Evolutionary conservation across 305 asterid genomes (phyloP).

Genomic region (Fraxinus paxiana): DNA sequence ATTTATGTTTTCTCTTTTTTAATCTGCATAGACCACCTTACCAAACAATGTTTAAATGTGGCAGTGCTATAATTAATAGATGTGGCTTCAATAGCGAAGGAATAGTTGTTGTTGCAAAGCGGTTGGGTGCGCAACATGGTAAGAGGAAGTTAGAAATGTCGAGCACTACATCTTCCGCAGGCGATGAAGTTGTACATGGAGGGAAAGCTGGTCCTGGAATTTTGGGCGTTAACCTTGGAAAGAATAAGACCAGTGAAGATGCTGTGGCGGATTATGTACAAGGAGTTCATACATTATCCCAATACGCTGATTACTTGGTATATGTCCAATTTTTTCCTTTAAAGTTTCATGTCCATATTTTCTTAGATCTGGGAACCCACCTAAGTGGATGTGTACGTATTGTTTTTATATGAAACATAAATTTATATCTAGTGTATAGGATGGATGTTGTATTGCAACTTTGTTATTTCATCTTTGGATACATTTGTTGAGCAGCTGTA

Average conservation of each 20-base stretch:
- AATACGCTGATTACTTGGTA: conserved; percentile 98
- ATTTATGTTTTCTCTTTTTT: background rate
- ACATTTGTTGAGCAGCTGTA: conserved; percentile 9
- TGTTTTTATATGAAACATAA: background rate
- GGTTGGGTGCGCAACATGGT: conserved; percentile 95
- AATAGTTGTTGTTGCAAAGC: conserved; percentile 88
- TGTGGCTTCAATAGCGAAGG: conserved; percentile 99
- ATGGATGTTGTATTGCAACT: background rate
- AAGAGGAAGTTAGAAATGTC: conserved; percentile 78
- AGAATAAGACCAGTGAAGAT: conserved; percentile 92
- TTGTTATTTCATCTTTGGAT: background rate
- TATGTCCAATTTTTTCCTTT: background rate
- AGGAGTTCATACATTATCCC: conserved; percentile 97
- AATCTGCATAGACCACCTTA: background rate
- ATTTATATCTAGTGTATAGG: background rate
- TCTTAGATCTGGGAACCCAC: background rate
- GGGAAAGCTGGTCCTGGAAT: conserved; percentile 99
- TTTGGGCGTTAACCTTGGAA: conserved; percentile 95
- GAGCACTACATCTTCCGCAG: conserved; percentile 54
- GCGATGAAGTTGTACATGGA: conserved; percentile 75
- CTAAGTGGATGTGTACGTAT: background rate
- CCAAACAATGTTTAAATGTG: conserved; percentile 9
- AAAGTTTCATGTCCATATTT: background rate
- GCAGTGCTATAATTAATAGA: conserved; percentile 89
- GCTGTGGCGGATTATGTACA: conserved; percentile 95